These are phyloP conservation scores for Musa balbisiana DNA, from an alignment of 202 grass and related monocot species.

Conservation along the genomic window DNA sequence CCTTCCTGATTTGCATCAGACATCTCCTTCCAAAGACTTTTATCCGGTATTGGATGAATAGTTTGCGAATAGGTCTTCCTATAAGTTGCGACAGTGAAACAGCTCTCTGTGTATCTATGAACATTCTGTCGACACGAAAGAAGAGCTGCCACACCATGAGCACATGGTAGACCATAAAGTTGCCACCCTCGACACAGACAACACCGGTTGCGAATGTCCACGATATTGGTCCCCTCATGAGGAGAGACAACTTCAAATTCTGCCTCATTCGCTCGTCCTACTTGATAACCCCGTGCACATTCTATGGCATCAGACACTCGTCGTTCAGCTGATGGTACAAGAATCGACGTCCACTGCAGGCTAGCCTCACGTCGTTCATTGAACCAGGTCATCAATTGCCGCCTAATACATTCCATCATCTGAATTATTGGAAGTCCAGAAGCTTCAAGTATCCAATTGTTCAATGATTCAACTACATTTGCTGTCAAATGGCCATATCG, in stretches of 20 bases:
- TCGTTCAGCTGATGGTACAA: conserved; percentile 12
- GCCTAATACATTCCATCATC: conserved; percentile 19
- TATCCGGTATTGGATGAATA: conserved; percentile 24
- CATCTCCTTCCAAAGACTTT: conserved; percentile 5
- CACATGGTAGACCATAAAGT: conserved; percentile 18
- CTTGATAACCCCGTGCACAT: conserved; percentile 18
- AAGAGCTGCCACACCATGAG: conserved; percentile 20
- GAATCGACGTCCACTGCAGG: conserved; percentile 1
- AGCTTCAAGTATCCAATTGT: conserved; percentile 23
- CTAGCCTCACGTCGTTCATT: conserved; percentile 14
- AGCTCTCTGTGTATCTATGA: conserved; percentile 20
- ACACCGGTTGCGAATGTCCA: conserved; percentile 21
- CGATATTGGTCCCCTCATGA: conserved; percentile 14
- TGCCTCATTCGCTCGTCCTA: conserved; percentile 15
- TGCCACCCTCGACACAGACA: conserved; percentile 22
- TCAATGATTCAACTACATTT: conserved; percentile 17
- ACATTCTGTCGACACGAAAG: conserved; percentile 20
- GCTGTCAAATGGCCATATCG: conserved; percentile 21
- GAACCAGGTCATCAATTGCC: conserved; percentile 23
- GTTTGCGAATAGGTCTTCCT: conserved; percentile 21
- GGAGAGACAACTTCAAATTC: conserved; percentile 29
- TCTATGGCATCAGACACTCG: conserved; percentile 19
- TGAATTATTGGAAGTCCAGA: conserved; percentile 23
- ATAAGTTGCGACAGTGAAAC: conserved; percentile 15
- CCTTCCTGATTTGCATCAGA: background rate